Evolutionary conservation across 2,329 filamentous ascomycete genomes (phyloP), one percentile per base, ranked within the genome.

Genomic region (Grosmannia clavigera): DNA sequence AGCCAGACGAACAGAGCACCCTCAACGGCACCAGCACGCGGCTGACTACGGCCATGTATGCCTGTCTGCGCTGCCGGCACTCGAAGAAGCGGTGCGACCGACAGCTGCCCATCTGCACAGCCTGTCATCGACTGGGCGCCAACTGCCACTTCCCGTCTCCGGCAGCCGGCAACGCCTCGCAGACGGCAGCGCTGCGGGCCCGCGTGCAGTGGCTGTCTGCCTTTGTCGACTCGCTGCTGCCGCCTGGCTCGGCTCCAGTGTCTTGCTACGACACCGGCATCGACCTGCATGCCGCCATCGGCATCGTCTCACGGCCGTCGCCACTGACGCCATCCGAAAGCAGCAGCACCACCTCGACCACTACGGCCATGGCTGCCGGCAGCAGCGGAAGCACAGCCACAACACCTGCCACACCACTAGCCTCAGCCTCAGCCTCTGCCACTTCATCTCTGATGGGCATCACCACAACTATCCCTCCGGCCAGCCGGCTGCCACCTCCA

Each of bases 41-140:
- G 46, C 9, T n/a, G 3, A 25, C n/a, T 4, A 50, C 46, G 46
- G 46, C 46, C 46, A 50, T 50, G 46, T 50, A 50, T n/a, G 46
- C 74, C 14, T 77, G 75, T 63, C 72, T 75, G 58, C 70, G 75
- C 46, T 77, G 75, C 64, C 73, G 75, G 54, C 70, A 68, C 63
- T 74, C 76, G 65, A 77, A 77, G 67, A 77, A 77, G 68, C 75
- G 73, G 61, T 77, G 75, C 64, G 75, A 72, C 54, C 69, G 73
- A 46, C 74, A 73, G 1, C 71, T 72, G 62, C 75, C 71, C 29
- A 67, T 68, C 16, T 77, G 75, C 64, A 68, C 70, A 5, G 68
- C 74, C 1, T 76, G 75, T 63, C 68, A 70, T 55, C 69, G 67
- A 35, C 71, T 74, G 11, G 74, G 72, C 22, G 68, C 73, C 52